A percentile compares a stretch with the other conserved stretches of the same genome.
phyloP scores from a whole-genome alignment of 2,329 filamentous ascomycete species.

The Mycocentrospora acerina region DNA sequence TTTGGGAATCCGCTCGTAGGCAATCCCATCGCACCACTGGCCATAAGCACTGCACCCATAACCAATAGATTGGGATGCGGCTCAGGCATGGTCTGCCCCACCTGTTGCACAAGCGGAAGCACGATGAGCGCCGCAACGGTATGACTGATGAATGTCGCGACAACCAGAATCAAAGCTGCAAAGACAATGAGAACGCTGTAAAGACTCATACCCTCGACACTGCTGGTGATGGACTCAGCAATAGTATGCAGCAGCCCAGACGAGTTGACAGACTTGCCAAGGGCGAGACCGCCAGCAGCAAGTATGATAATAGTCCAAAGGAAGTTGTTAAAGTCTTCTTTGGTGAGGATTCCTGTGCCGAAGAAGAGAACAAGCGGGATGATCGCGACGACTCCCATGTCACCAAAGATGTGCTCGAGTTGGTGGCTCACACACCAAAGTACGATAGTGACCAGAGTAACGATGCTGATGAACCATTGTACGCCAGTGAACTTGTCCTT shows the following conservation, averaged over 20 bases:
- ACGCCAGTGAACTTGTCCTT: slow-evolving; percentile 85
- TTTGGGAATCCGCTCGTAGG: slow-evolving; percentile 97
- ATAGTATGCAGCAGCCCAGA: slow-evolving; percentile 91
- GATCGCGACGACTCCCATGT: slow-evolving; percentile 98
- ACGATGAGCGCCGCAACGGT: slow-evolving; percentile 96
- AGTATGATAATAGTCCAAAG: slow-evolving; percentile 99
- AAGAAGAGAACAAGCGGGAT: slow-evolving; percentile 96
- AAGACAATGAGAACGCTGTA: slow-evolving; percentile 89
- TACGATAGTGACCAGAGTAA: slow-evolving; percentile 80
- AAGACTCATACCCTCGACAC: slow-evolving; percentile 75
- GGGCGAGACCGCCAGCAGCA: slow-evolving; percentile 85
- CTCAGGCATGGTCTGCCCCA: slow-evolving; percentile 79
- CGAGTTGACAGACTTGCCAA: slow-evolving; percentile 91
- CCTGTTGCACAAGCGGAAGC: slow-evolving; percentile 82
- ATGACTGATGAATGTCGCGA: slow-evolving; percentile 97
- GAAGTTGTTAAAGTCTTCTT: slow-evolving; percentile 99
- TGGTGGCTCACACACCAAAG: slow-evolving; percentile 94
- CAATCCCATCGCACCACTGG: slow-evolving; percentile 93
- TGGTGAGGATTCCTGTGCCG: slow-evolving; percentile 91
- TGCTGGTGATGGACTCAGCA: slow-evolving; percentile 70
- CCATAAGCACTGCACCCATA: slow-evolving; percentile 95
- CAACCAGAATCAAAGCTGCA: slow-evolving; percentile 77
- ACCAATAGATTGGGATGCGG: slow-evolving; percentile 93
- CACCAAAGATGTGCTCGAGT: slow-evolving; percentile 83
- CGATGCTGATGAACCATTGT: slow-evolving; percentile 87